Evolutionary conservation across 768 basidiomycete species (phyloP), one percentile per base, ranked within the genome.

Genomic region (Termitomyces heimii): DNA sequence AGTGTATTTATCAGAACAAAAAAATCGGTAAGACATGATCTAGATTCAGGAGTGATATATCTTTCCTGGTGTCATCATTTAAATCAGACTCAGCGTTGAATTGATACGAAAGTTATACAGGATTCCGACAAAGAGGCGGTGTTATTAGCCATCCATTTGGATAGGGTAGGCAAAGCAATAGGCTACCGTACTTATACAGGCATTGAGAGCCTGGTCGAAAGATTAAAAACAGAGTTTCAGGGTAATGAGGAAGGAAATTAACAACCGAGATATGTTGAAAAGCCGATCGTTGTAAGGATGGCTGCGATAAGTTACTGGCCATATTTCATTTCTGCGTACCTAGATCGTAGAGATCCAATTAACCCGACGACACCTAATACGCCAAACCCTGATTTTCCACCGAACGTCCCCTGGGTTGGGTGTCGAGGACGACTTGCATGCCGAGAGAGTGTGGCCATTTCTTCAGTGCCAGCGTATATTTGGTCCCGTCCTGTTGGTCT

Each of bases 101-200:
- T n/a, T n/a, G n/a, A n/a, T n/a, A n/a, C n/a, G n/a, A n/a, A n/a
- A n/a, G n/a, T n/a, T n/a, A n/a, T n/a, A n/a, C n/a, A n/a, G n/a
- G n/a, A n/a, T n/a, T n/a, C n/a, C n/a, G n/a, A n/a, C n/a, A n/a
- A n/a, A n/a, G 84, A 84, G 5, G 79, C 71, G 8, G 80, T 73
- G 70, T 86, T 86, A 68, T 86, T 86, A 12, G 83, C 78, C 53
- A 73, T 70, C 85, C 85, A 87, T 0, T 83, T 79, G 4, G 74
- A 73, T 31, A 83, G 65, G 0, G 82, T 71, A 4, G 84, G 82
- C 4, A 79, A 81, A 2, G 73, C 65, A 16, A 75, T 68, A 86
- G 72, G 13, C 79, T 79, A 13, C 70, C 79, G 60, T 86, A 86
- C 60, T 77, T 77, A 13, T 69, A 62, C 44, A 72, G 67, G 7